A percentile compares a stretch with the other conserved stretches of the same genome.
These are phyloP conservation scores for Penicillium ochrochloron DNA, from an alignment of 495 filamentous ascomycete genomes.

Conservation along the genomic window DNA sequence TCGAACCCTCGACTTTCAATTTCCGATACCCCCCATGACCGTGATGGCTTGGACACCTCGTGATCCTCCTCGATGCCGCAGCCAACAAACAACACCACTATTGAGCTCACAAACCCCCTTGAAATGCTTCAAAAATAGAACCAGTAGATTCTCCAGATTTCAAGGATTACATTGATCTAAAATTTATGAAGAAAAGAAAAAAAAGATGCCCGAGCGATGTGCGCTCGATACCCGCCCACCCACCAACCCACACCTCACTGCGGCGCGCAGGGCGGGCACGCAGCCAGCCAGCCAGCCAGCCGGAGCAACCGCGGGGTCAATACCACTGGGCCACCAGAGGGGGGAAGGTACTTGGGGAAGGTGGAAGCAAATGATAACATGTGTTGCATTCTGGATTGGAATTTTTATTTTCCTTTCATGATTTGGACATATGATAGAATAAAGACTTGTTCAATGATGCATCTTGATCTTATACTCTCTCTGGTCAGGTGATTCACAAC, in stretches of 20 bases:
- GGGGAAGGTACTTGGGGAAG: not conserved
- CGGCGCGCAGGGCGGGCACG: too few relatives aligned
- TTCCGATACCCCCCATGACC: not conserved
- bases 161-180: not conserved
- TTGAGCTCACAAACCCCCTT: not conserved
- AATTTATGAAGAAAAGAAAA: not conserved
- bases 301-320: not conserved
- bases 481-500: too few relatives aligned
- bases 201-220: not conserved
- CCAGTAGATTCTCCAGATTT: not conserved
- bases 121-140: not conserved
- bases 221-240: not conserved
- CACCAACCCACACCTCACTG: not conserved
- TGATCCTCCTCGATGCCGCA: not conserved
- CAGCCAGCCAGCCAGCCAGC: too few relatives aligned
- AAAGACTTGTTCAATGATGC: too few relatives aligned
- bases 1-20: not conserved
- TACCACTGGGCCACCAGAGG: not conserved
- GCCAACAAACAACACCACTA: not conserved
- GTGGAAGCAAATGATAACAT: not conserved
- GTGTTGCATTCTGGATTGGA: not conserved
- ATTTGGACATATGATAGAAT: too few relatives aligned
- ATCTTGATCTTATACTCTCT: too few relatives aligned
- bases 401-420: too few relatives aligned
- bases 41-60: not conserved